phyloP scores from a whole-genome alignment of 805 yeast species.

The Metschnikowia similis region DNA sequence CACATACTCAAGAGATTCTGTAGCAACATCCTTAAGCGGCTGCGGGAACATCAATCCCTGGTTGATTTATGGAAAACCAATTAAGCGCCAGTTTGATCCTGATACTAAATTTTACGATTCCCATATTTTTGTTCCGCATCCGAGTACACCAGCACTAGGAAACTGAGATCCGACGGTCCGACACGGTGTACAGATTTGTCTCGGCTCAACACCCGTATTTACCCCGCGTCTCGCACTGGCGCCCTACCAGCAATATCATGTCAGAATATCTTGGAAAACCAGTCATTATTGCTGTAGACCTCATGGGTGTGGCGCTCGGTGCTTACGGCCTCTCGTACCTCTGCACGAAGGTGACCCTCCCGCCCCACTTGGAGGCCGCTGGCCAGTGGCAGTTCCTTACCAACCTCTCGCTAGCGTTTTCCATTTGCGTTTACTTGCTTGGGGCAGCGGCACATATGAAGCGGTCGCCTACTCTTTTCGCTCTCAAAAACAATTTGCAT shows the following conservation, averaged over 20 bases:
- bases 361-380: constrained; percentile 47
- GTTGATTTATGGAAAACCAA: no score
- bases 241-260: background rate
- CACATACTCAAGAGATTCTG: no score
- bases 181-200: no score
- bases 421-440: constrained; percentile 40
- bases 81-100: no score
- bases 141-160: no score
- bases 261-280: constrained; percentile 29
- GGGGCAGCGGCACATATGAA: constrained; percentile 36
- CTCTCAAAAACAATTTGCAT: constrained; percentile 39
- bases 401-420: constrained; percentile 51
- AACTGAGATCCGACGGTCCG: no score
- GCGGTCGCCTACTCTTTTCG: constrained; percentile 21
- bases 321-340: constrained; percentile 23
- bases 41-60: no score
- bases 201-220: no score
- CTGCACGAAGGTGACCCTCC: constrained; percentile 32
- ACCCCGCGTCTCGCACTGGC: no score
- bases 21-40: no score
- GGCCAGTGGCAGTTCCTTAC: constrained; percentile 75
- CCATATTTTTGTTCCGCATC: no score
- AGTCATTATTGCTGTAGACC: constrained; percentile 21
- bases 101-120: no score
- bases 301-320: constrained; percentile 26